Evolutionary conservation across 2,329 filamentous ascomycete species (phyloP).

Genomic region (Scedosporium aurantiacum): DNA sequence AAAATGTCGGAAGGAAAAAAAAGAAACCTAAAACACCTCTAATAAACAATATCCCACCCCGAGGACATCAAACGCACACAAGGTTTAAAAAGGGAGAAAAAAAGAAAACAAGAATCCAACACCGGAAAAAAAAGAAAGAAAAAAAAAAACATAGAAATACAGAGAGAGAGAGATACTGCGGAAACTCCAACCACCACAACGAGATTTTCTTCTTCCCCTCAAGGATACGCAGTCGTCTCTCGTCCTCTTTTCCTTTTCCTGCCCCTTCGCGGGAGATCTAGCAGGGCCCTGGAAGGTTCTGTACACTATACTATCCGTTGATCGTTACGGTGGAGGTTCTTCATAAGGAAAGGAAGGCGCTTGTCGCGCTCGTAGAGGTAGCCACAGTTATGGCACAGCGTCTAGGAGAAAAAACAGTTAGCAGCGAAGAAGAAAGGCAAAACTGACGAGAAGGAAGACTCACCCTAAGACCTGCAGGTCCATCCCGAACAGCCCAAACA

Average conservation of each 20-base stretch:
- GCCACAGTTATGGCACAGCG: constrained; percentile 88
- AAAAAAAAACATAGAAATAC: not conserved
- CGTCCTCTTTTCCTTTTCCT: not conserved
- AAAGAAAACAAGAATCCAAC: not conserved
- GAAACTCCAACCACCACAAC: not conserved
- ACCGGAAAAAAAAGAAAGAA: not conserved
- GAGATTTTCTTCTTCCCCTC: not conserved
- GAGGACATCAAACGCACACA: not conserved
- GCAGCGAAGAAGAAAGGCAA: constrained; percentile 5
- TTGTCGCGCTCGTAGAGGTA: constrained; percentile 80
- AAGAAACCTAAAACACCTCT: too few species aligned
- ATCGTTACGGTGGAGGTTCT: constrained; percentile 26
- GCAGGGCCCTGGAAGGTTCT: too few species aligned
- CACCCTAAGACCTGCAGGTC: constrained; percentile 73
- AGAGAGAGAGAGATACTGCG: not conserved
- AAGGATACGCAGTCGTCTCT: not conserved
- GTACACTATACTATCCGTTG: constrained; percentile 19
- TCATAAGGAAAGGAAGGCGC: constrained; percentile 51
- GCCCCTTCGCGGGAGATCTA: too few species aligned
- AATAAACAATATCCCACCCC: too few species aligned
- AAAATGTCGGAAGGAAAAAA: too few species aligned
- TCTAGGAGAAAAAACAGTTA: constrained; percentile 35
- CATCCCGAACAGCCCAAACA: constrained; percentile 91
- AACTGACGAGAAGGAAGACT: constrained; percentile 23
- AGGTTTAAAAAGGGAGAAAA: not conserved